A percentile compares a stretch with the other conserved stretches of the same genome.
phyloP scores from a whole-genome alignment of 2,329 filamentous ascomycete species.

The Didymella sp. region DNA sequence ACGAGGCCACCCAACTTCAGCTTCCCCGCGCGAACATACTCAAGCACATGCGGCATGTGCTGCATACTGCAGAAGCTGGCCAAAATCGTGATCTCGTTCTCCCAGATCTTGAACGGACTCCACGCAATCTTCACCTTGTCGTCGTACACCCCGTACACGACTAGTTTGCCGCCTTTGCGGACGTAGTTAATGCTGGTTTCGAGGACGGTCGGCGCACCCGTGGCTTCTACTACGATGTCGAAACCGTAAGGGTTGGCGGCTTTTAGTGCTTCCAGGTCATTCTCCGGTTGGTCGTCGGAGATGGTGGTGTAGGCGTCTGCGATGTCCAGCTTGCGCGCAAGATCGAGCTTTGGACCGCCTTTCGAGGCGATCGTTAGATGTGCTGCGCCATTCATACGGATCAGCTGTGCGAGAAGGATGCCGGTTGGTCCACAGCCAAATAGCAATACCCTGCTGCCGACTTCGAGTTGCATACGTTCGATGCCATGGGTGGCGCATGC shows the following conservation, averaged over 20 bases:
- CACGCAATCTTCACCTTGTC: slow-evolving; percentile 68
- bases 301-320: slow-evolving; percentile 59
- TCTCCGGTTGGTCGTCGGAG: slow-evolving; percentile 30
- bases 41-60: slow-evolving; percentile 37
- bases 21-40: slow-evolving; percentile 63
- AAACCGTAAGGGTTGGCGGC: slow-evolving; percentile 73
- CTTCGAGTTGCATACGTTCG: slow-evolving; percentile 71
- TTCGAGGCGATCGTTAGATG: slow-evolving; percentile 73
- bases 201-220: slow-evolving; percentile 71
- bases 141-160: slow-evolving; percentile 75
- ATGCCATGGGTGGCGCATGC: slow-evolving; percentile 75
- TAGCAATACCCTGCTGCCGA: slow-evolving; percentile 70
- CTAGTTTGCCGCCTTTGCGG: slow-evolving; percentile 72
- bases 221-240: slow-evolving; percentile 75
- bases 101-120: slow-evolving; percentile 74
- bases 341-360: slow-evolving; percentile 72
- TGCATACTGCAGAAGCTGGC: slow-evolving; percentile 73
- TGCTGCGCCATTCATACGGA: slow-evolving; percentile 71
- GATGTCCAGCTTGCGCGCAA: slow-evolving; percentile 61
- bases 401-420: slow-evolving; percentile 67
- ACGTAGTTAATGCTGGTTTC: slow-evolving; percentile 76
- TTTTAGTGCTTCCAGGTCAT: slow-evolving; percentile 67
- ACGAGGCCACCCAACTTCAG: slow-evolving; percentile 72
- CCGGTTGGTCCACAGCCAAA: slow-evolving; percentile 73
- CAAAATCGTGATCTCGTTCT: slow-evolving; percentile 73